Percentiles rank a stretch among this genome's conserved stretches.
These are phyloP conservation scores for Cladosporium sp. DNA, from an alignment of 2,329 filamentous ascomycete species.

Conservation along the genomic window DNA sequence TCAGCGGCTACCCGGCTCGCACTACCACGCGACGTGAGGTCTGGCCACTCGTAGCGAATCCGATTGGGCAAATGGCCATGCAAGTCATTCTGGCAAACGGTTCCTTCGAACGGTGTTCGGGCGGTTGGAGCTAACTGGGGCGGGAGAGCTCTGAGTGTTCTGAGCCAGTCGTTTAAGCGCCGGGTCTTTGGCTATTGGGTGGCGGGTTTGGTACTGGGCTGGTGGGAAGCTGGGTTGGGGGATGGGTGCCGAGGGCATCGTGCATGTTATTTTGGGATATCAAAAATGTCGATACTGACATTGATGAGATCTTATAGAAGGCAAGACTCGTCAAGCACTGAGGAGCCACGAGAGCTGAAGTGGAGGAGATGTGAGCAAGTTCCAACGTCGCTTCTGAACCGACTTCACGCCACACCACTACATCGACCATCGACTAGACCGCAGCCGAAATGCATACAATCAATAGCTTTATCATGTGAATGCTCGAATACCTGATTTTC, in stretches of 20 bases:
- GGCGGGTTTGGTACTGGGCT: background rate
- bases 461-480: background rate
- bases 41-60: background rate
- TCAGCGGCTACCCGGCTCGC: conserved; percentile 8
- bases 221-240: background rate
- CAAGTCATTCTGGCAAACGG: conserved; percentile 13
- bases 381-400: background rate
- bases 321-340: background rate
- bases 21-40: background rate
- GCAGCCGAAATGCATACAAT: background rate
- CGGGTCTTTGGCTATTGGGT: background rate
- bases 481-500: background rate
- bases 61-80: conserved; percentile 12
- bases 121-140: conserved; percentile 9
- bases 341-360: background rate
- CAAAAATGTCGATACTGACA: background rate
- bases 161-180: conserved; percentile 16
- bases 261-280: background rate
- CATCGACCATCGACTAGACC: background rate
- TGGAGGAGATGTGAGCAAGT: background rate
- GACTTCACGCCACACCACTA: background rate
- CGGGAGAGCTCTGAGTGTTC: conserved; percentile 3
- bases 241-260: background rate
- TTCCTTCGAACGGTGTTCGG: conserved; percentile 10
- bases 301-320: background rate